These are phyloP conservation scores for Amaranthus tricolor DNA, from an alignment of 179 eudicot species.

Conservation along the genomic window DNA sequence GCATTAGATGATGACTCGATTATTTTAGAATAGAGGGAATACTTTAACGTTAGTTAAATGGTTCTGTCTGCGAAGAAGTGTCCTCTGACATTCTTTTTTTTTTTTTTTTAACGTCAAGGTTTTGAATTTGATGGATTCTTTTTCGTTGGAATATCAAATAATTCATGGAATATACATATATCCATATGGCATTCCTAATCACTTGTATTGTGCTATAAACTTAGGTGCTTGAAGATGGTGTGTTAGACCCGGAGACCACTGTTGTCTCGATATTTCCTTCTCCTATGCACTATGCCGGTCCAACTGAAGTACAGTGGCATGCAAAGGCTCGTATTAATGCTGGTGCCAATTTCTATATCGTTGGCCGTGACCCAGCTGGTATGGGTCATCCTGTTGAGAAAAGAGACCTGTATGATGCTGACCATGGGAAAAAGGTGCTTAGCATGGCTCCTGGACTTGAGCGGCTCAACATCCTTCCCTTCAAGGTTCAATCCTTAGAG, in stretches of 20 bases:
- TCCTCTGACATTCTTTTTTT: no score
- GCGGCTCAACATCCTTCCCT: conserved; percentile 86
- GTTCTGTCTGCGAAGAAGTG: no score
- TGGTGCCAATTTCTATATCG: conserved; percentile 94
- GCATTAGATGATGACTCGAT: no score
- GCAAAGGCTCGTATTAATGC: conserved; percentile 98
- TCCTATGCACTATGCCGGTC: conserved; percentile 98
- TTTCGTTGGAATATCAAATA: no score
- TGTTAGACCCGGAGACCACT: conserved; percentile 81
- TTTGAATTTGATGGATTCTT: neutral
- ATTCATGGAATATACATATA: neutral
- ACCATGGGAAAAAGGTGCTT: conserved; percentile 91
- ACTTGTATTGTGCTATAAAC: neutral
- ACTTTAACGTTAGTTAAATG: no score
- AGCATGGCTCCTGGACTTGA: conserved; percentile 98
- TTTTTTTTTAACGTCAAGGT: neutral
- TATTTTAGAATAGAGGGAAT: no score
- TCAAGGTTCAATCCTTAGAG: conserved; percentile 50
- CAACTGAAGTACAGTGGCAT: conserved; percentile 98
- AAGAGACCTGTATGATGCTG: conserved; percentile 90
- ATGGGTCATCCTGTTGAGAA: conserved; percentile 93
- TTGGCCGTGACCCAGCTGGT: conserved; percentile 94
- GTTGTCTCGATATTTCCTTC: conserved; percentile 96
- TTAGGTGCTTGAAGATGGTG: conserved; percentile 87
- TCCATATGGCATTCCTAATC: neutral